These are phyloP conservation scores for Aspergillus funiculosus DNA, from an alignment of 495 filamentous ascomycete genomes.

Conservation along the genomic window DNA sequence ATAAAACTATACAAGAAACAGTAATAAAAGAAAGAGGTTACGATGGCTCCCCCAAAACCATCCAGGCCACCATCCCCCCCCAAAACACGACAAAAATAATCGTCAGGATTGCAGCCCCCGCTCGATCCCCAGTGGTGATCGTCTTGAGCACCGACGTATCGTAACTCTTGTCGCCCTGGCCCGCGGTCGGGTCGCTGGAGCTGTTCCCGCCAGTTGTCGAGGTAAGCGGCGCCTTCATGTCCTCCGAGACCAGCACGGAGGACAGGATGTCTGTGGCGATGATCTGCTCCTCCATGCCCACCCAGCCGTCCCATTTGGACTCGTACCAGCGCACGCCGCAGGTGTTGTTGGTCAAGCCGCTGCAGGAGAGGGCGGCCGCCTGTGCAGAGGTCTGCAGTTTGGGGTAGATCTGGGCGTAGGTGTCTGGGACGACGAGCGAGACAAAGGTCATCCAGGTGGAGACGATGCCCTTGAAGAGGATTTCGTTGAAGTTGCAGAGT, in stretches of 20 bases:
- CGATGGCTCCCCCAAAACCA: conserved; percentile 11
- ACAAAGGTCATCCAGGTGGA: conserved; percentile 69
- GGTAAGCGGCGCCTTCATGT: conserved; percentile 23
- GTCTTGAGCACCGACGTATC: conserved; percentile 12
- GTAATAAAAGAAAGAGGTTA: neutral
- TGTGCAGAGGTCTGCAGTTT: conserved; percentile 58
- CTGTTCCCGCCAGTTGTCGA: conserved; percentile 47
- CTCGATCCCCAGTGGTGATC: conserved; percentile 52
- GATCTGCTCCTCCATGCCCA: conserved; percentile 51
- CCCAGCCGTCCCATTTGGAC: conserved; percentile 55
- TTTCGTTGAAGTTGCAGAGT: conserved; percentile 65
- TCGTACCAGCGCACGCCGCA: conserved; percentile 70
- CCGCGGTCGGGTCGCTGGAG: conserved; percentile 31
- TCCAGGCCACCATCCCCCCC: conserved; percentile 25
- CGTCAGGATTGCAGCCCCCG: conserved; percentile 59
- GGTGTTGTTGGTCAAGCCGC: conserved; percentile 52
- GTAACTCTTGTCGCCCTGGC: conserved; percentile 25
- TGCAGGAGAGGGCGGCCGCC: conserved; percentile 65
- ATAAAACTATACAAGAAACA: neutral
- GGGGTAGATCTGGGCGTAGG: conserved; percentile 55
- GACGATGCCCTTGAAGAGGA: conserved; percentile 75
- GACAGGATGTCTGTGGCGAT: conserved; percentile 54
- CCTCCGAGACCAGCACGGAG: conserved; percentile 10
- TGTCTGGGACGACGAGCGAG: conserved; percentile 59
- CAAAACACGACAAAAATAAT: conserved; percentile 39